These are phyloP conservation scores for Arthrobotrys iridis DNA, from an alignment of 2,329 filamentous ascomycete species.

Conservation along the genomic window DNA sequence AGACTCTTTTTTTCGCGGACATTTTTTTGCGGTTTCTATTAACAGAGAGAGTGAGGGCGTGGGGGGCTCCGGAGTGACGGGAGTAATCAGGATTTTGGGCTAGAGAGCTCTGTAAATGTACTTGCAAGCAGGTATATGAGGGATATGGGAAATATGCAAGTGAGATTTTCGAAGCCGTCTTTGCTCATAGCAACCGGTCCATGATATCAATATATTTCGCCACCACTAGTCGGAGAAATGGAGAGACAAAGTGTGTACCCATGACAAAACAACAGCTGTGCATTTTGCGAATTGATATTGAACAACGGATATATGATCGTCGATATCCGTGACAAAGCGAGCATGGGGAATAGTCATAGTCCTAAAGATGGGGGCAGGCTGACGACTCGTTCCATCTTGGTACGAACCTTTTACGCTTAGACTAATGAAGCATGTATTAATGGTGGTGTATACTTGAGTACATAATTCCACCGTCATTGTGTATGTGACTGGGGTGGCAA, in stretches of 20 bases:
- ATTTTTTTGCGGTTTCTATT: background rate
- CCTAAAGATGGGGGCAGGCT: constrained; percentile 13
- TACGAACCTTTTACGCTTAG: no score
- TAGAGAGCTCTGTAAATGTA: constrained; percentile 19
- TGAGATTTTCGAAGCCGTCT: constrained; percentile 32
- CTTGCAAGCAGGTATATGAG: constrained; percentile 5
- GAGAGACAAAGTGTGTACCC: background rate
- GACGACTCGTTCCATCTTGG: constrained; percentile 21
- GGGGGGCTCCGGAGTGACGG: constrained; percentile 10
- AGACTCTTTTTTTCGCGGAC: constrained; percentile 16
- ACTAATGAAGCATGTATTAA: no score
- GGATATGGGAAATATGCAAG: constrained; percentile 39
- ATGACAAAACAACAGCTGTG: background rate
- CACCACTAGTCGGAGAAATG: constrained; percentile 33
- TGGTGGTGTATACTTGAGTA: background rate
- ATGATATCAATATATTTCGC: constrained; percentile 19
- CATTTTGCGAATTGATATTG: constrained; percentile 43
- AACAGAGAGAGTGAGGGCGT: constrained; percentile 5
- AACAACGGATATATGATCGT: background rate
- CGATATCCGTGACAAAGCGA: constrained; percentile 53
- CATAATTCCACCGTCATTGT: background rate
- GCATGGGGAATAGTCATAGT: constrained; percentile 12
- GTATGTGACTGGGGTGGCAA: constrained; percentile 5
- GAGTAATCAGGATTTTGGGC: constrained; percentile 15
- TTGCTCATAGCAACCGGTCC: constrained; percentile 1